phyloP scores from a whole-genome alignment of 768 basidiomycete species.

The Tricholoma flavovirens region DNA sequence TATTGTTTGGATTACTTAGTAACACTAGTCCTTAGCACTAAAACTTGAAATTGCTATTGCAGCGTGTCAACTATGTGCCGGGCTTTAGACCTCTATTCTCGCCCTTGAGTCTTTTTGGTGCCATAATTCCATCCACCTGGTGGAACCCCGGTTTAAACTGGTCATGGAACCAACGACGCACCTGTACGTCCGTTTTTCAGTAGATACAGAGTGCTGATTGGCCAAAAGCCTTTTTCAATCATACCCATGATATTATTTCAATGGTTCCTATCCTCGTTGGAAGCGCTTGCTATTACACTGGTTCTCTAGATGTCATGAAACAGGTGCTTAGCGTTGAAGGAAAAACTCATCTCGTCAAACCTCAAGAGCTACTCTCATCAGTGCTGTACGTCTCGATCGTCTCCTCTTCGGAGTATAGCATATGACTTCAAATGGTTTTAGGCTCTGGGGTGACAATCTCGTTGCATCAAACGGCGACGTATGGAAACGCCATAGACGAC shows the following conservation, averaged over 20 bases:
- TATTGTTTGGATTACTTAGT: background rate
- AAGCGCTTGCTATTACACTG: slow-evolving; percentile 12
- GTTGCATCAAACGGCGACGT: slow-evolving; percentile 25
- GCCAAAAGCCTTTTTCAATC: slow-evolving; percentile 19
- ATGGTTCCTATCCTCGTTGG: slow-evolving; percentile 18
- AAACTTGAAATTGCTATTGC: background rate
- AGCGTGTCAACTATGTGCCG: slow-evolving; percentile 1
- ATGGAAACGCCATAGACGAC: slow-evolving; percentile 29
- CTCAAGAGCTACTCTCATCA: slow-evolving; percentile 1
- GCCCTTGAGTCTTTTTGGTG: slow-evolving; percentile 5
- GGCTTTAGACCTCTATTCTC: slow-evolving; percentile 10
- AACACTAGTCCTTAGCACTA: no score
- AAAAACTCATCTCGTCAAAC: slow-evolving; percentile 11
- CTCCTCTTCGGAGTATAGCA: background rate
- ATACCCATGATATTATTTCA: slow-evolving; percentile 19
- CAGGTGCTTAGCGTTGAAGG: slow-evolving; percentile 17
- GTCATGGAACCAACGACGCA: slow-evolving; percentile 9
- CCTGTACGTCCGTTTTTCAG: background rate
- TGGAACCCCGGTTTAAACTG: slow-evolving; percentile 13
- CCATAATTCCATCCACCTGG: slow-evolving; percentile 7
- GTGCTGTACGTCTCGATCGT: background rate
- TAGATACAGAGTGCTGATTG: background rate
- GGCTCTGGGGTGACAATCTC: slow-evolving; percentile 30
- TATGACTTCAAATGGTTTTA: background rate
- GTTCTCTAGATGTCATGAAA: slow-evolving; percentile 19